Evolutionary conservation across 108 stramenopile species (phyloP).

Genomic region (Cyclotella choctawhatcheeana): DNA sequence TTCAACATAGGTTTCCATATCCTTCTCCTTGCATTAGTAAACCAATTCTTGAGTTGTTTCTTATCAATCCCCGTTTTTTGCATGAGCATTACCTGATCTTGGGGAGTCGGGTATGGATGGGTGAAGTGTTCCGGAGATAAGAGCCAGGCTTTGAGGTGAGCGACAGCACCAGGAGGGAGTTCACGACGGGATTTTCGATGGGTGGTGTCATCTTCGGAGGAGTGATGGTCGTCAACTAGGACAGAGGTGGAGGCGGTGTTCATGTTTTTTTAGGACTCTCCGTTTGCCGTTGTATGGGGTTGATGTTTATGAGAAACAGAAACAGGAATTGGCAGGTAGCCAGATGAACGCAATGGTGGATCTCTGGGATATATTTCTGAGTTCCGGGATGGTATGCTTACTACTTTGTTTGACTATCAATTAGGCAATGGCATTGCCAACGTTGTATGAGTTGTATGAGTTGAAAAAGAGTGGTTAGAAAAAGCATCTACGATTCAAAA

Average conservation of each 20-base stretch:
- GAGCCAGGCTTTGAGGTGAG: slow-evolving; percentile 91
- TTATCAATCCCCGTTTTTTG: slow-evolving; percentile 94
- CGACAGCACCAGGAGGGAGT: slow-evolving; percentile 89
- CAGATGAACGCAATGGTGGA: too few relatives aligned
- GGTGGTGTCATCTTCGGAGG: slow-evolving; percentile 26
- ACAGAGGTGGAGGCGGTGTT: background rate
- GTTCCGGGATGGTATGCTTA: too few relatives aligned
- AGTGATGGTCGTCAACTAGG: slow-evolving; percentile 10
- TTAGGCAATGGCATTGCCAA: background rate
- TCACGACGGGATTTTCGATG: slow-evolving; percentile 86
- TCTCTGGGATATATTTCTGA: too few relatives aligned
- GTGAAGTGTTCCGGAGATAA: slow-evolving; percentile 90
- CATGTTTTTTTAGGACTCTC: background rate
- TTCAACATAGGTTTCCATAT: slow-evolving; percentile 97
- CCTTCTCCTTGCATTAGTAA: slow-evolving; percentile 92
- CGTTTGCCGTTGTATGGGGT: background rate
- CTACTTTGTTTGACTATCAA: background rate
- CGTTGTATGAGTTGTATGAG: background rate
- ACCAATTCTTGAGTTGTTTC: slow-evolving; percentile 97
- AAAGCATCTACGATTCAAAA: slow-evolving; percentile 10
- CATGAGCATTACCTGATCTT: slow-evolving; percentile 92
- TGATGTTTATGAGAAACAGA: background rate
- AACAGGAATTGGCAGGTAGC: background rate
- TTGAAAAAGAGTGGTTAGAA: background rate
- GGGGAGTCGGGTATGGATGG: slow-evolving; percentile 93